Evolutionary conservation across 2,329 filamentous ascomycete genomes (phyloP).

Genomic region (Nemania sp.): DNA sequence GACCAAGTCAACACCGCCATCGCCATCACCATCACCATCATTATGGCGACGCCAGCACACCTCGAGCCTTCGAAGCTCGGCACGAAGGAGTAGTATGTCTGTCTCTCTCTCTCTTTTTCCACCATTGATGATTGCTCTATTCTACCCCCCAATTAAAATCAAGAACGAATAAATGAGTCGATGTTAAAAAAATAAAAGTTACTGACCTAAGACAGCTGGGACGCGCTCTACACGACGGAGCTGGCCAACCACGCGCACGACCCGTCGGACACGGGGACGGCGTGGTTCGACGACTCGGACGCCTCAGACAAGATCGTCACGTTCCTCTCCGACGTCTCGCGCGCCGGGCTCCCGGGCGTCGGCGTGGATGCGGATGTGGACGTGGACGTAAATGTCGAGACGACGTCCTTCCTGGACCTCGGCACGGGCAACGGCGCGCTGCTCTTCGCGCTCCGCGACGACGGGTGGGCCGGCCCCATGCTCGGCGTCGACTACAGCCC

Average conservation of each 20-base stretch:
- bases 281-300: conserved; percentile 95
- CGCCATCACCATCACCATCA: neutral
- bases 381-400: conserved; percentile 29
- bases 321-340: conserved; percentile 62
- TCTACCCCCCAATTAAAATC: neutral
- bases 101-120: too few relatives aligned
- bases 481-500: conserved; percentile 88
- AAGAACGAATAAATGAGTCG: too few relatives aligned
- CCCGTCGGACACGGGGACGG: conserved; percentile 79
- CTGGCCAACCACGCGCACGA: conserved; percentile 72
- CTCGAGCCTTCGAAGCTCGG: conserved; percentile 80
- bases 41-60: conserved; percentile 57
- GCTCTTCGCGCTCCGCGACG: conserved; percentile 76
- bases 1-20: too few relatives aligned
- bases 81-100: conserved; percentile 83
- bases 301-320: conserved; percentile 79
- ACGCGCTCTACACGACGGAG: conserved; percentile 73
- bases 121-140: conserved; percentile 5
- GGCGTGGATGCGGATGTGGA: too few relatives aligned
- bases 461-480: conserved; percentile 68
- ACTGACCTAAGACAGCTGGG: conserved; percentile 75
- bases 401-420: conserved; percentile 76
- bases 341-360: neutral
- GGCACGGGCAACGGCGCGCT: conserved; percentile 94
- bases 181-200: too few relatives aligned